A percentile compares a stretch with the other conserved stretches of the same genome.
Conservation (phyloP, 768 basidiomycete species). For the Mrakia blollopis region DNA sequence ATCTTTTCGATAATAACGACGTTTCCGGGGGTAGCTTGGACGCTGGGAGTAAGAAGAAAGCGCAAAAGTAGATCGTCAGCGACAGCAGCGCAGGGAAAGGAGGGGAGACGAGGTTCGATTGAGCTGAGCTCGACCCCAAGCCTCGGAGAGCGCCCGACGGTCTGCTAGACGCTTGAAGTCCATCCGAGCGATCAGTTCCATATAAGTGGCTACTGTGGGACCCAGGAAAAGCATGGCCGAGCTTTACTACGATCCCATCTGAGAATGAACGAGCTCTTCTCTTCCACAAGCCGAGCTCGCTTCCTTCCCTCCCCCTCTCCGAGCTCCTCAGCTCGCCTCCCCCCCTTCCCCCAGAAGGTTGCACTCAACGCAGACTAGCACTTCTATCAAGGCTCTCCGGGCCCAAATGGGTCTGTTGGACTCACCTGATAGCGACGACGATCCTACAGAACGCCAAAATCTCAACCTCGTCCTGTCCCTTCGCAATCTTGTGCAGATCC, state of each 20-base stretch:
- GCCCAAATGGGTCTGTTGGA: not conserved
- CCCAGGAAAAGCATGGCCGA: not conserved
- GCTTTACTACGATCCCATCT: not conserved
- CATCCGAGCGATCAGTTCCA: not conserved
- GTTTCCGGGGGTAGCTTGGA: conserved; percentile 47
- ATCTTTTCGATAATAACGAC: conserved; percentile 85
- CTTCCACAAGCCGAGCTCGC: not conserved
- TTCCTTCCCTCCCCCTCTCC: not conserved
- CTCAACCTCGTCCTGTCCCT: conserved; percentile 62
- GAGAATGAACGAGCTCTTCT: not conserved
- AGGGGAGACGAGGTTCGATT: not conserved
- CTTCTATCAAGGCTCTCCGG: too few species aligned
- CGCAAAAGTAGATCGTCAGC: conserved; percentile 43
- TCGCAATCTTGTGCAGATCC: conserved; percentile 77
- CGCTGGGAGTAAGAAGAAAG: not conserved
- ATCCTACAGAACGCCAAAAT: conserved; percentile 72
- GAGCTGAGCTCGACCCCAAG: not conserved
- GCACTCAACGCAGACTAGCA: too few species aligned
- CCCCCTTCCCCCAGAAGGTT: not conserved
- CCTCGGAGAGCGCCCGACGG: too few species aligned
- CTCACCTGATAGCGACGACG: conserved; percentile 64
- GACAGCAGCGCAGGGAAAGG: not conserved
- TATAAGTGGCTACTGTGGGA: too few species aligned
- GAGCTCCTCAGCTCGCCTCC: not conserved
- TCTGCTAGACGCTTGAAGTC: not conserved